Evolutionary conservation across 2,329 filamentous ascomycete species (phyloP).

Genomic region (Colletotrichum karsti): DNA sequence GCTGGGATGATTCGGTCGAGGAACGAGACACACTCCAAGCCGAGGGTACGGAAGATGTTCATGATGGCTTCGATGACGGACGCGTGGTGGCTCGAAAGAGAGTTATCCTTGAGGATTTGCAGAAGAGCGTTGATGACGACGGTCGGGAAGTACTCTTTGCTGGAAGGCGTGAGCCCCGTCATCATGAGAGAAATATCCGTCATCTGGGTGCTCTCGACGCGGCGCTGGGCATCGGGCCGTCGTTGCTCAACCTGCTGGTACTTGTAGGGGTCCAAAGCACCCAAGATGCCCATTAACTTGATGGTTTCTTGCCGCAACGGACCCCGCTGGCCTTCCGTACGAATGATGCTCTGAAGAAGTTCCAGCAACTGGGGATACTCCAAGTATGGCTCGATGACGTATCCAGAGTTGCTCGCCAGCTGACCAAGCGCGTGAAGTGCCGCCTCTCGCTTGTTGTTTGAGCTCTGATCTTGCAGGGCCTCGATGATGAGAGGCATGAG

Average conservation of each 20-base stretch:
- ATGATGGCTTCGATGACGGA: slow-evolving; percentile 97
- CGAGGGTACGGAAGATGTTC: slow-evolving; percentile 97
- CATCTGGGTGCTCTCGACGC: slow-evolving; percentile 70
- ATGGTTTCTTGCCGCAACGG: slow-evolving; percentile 92
- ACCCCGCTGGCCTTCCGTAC: slow-evolving; percentile 85
- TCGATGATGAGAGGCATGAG: slow-evolving; percentile 97
- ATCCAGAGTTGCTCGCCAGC: slow-evolving; percentile 93
- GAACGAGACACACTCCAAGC: slow-evolving; percentile 95
- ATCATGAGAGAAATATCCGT: slow-evolving; percentile 98
- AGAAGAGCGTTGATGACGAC: slow-evolving; percentile 97
- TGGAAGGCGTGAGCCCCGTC: slow-evolving; percentile 94
- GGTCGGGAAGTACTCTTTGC: slow-evolving; percentile 98
- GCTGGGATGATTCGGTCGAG: slow-evolving; percentile 93
- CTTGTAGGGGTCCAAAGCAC: slow-evolving; percentile 94
- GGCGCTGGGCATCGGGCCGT: slow-evolving; percentile 80
- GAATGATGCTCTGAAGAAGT: slow-evolving; percentile 92
- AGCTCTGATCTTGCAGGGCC: slow-evolving; percentile 92
- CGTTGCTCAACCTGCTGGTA: slow-evolving; percentile 94
- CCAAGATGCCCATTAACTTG: slow-evolving; percentile 93
- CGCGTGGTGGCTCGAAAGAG: slow-evolving; percentile 89
- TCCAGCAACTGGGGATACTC: slow-evolving; percentile 95
- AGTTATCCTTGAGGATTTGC: slow-evolving; percentile 90
- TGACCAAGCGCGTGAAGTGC: slow-evolving; percentile 91
- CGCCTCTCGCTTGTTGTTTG: slow-evolving; percentile 87
- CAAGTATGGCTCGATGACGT: slow-evolving; percentile 95